Evolutionary conservation across 176 grass and related monocot genomes (phyloP).

Genomic region (Musa itinerans): DNA sequence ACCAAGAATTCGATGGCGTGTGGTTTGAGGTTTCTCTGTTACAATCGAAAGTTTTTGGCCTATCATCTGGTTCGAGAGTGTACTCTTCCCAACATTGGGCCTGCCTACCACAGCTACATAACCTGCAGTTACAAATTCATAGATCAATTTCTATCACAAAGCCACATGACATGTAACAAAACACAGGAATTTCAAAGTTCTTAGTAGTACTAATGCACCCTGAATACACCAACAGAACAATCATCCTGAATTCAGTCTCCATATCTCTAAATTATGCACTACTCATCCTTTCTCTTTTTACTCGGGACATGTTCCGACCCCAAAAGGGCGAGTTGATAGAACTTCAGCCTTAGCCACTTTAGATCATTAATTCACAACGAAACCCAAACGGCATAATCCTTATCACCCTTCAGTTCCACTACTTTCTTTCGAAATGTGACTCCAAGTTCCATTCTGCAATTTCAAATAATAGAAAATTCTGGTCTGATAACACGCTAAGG

Average conservation of each 20-base stretch:
- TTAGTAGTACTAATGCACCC: not conserved
- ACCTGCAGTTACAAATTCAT: slow-evolving; percentile 24
- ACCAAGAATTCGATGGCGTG: slow-evolving; percentile 75
- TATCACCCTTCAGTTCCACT: not conserved
- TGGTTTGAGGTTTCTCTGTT: slow-evolving; percentile 88
- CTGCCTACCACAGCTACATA: slow-evolving; percentile 90
- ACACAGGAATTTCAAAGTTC: not conserved
- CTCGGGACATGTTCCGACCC: not conserved
- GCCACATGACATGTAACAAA: not conserved
- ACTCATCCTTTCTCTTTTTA: not conserved
- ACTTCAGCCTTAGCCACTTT: no score
- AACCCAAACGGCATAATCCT: not conserved
- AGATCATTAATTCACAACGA: not conserved
- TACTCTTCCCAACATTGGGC: slow-evolving; percentile 96
- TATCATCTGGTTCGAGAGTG: slow-evolving; percentile 86
- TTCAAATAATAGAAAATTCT: not conserved
- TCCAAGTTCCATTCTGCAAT: not conserved
- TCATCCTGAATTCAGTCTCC: not conserved
- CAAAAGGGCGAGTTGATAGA: not conserved
- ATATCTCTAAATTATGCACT: not conserved
- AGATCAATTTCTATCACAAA: not conserved
- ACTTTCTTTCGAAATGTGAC: not conserved
- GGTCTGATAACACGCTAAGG: not conserved
- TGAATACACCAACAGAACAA: not conserved
- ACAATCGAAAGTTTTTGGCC: slow-evolving; percentile 96